These are phyloP conservation scores for Theileria parva DNA, from an alignment of 169 alveolate genomes.

Conservation along the genomic window DNA sequence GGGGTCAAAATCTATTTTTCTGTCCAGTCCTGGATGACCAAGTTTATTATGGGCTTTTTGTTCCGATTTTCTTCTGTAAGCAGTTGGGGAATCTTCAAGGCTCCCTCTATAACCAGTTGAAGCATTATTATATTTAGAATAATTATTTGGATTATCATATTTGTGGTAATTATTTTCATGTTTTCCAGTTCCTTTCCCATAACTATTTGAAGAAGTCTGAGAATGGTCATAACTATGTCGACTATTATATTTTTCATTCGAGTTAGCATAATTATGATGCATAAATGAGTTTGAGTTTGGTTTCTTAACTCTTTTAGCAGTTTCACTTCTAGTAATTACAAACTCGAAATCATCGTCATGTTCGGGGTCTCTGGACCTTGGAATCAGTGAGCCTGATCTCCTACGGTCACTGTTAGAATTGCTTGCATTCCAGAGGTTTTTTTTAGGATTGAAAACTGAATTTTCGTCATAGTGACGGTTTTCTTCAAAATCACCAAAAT, in stretches of 20 bases:
- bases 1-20: slow-evolving; percentile 20
- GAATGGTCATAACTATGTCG: no score
- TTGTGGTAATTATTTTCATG: not conserved
- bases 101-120: no score
- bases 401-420: not conserved
- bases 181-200: no score
- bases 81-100: no score
- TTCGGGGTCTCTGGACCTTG: not conserved
- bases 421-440: not conserved
- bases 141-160: not conserved
- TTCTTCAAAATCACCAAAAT: slow-evolving; percentile 3
- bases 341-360: slow-evolving; percentile 15
- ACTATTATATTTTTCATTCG: no score
- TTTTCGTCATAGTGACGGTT: not conserved
- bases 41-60: not conserved
- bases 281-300: not conserved
- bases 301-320: not conserved
- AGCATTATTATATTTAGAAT: not conserved
- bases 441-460: not conserved
- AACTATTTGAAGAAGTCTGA: no score
- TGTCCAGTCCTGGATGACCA: slow-evolving; percentile 17
- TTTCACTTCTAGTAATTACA: slow-evolving; percentile 11
- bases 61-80: not conserved
- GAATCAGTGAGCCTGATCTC: not conserved
- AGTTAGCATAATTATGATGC: no score